These are phyloP conservation scores for Penicillium sp. DNA, from an alignment of 2,329 filamentous ascomycete species.

Conservation along the genomic window DNA sequence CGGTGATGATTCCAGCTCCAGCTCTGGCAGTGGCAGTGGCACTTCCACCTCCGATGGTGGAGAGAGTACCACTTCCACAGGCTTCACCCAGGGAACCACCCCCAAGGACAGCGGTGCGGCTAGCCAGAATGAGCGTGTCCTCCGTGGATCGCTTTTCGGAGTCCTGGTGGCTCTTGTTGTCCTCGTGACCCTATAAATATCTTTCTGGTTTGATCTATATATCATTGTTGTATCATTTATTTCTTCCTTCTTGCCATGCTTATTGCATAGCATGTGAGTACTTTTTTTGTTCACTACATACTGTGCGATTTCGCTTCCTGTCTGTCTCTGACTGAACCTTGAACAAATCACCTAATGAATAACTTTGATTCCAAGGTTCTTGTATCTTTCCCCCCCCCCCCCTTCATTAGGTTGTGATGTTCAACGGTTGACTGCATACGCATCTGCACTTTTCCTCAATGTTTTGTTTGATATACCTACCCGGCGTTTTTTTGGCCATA, in stretches of 20 bases:
- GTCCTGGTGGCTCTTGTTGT: constrained; percentile 48
- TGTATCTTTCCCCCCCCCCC: not conserved
- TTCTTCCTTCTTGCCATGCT: constrained; percentile 14
- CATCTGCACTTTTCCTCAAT: not conserved
- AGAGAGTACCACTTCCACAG: constrained; percentile 18
- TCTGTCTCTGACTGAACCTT: constrained; percentile 14
- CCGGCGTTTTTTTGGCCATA: constrained; percentile 8
- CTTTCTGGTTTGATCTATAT: not conserved
- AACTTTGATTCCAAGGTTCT: constrained; percentile 1
- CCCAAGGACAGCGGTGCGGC: constrained; percentile 29
- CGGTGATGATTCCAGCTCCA: not conserved
- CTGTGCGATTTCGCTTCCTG: constrained; percentile 8
- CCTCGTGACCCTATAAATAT: constrained; percentile 44
- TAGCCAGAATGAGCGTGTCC: constrained; percentile 40
- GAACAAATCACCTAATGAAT: constrained; percentile 19
- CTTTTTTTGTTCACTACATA: constrained; percentile 17
- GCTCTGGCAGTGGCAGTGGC: constrained; percentile 13
- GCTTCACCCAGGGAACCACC: constrained; percentile 33
- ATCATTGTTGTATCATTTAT: constrained; percentile 2
- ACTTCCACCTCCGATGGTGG: constrained; percentile 14
- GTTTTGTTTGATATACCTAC: not conserved
- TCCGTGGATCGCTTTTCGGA: constrained; percentile 47
- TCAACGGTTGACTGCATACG: not conserved
- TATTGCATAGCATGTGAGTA: constrained; percentile 19
- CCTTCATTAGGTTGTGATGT: constrained; percentile 1